Percentiles rank a stretch among this genome's conserved stretches.
phyloP scores from a whole-genome alignment of 2,329 filamentous ascomycete genomes.

The Fusarium sp. region DNA sequence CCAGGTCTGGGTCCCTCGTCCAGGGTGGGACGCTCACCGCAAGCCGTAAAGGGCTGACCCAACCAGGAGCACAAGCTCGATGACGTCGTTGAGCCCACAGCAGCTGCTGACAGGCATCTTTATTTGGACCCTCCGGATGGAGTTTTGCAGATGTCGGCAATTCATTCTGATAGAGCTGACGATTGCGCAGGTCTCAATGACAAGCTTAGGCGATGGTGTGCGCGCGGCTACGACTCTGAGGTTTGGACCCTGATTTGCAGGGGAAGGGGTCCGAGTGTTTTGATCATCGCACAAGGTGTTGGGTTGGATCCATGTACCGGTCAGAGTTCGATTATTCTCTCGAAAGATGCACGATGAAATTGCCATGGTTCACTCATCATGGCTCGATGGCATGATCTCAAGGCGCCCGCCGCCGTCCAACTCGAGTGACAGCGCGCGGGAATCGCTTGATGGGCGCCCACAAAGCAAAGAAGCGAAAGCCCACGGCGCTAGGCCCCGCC shows the following conservation, averaged over 20 bases:
- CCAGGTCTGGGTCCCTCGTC: constrained; percentile 24
- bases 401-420: constrained; percentile 15
- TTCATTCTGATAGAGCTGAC: constrained; percentile 13
- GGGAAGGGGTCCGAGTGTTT: constrained; percentile 7
- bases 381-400: constrained; percentile 37
- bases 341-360: constrained; percentile 18
- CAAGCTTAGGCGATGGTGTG: background rate
- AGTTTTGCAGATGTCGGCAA: constrained; percentile 22
- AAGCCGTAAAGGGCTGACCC: constrained; percentile 28
- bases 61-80: constrained; percentile 21
- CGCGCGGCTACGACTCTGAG: constrained; percentile 18
- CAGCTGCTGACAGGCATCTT: constrained; percentile 15
- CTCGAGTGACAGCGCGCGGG: background rate
- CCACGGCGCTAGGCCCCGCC: constrained; percentile 23
- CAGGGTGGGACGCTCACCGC: constrained; percentile 31
- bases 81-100: constrained; percentile 38
- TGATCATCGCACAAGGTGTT: constrained; percentile 9
- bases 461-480: constrained; percentile 22
- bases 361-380: constrained; percentile 8
- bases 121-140: constrained; percentile 7
- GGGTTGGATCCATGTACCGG: constrained; percentile 17
- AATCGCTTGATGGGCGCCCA: constrained; percentile 8
- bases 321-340: background rate
- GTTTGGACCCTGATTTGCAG: constrained; percentile 39
- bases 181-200: constrained; percentile 15